Percentiles rank a stretch among this genome's conserved stretches.
Conservation (phyloP, 2,329 filamentous ascomycete species). For the Apiospora aurea region DNA sequence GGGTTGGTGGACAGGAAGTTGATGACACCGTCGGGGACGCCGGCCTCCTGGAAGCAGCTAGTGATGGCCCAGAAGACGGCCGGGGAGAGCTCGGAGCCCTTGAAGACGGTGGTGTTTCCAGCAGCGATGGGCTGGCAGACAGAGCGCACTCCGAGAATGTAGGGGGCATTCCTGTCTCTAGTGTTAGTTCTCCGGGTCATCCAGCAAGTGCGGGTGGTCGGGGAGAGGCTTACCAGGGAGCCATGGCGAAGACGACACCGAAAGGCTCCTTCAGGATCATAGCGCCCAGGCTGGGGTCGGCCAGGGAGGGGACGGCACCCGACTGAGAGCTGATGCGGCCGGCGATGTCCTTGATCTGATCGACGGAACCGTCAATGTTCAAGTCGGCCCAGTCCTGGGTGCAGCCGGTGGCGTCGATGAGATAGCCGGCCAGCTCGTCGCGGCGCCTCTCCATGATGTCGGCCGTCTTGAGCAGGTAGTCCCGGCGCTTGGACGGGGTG, state of each 20-base stretch:
- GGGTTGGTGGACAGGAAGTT: constrained; percentile 68
- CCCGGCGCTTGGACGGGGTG: constrained; percentile 62
- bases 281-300: constrained; percentile 57
- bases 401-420: constrained; percentile 50
- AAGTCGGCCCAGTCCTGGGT: constrained; percentile 40
- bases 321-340: constrained; percentile 44
- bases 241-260: constrained; percentile 71
- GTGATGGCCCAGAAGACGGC: constrained; percentile 63
- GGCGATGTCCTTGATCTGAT: constrained; percentile 47
- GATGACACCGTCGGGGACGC: constrained; percentile 69
- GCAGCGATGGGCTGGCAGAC: constrained; percentile 67
- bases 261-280: constrained; percentile 72
- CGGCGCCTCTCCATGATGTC: constrained; percentile 61
- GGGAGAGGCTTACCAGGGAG: constrained; percentile 62
- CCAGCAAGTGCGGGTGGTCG: not conserved
- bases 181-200: not conserved
- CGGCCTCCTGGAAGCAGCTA: constrained; percentile 66
- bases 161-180: constrained; percentile 49
- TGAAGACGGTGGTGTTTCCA: constrained; percentile 70
- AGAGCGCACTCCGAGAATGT: constrained; percentile 49
- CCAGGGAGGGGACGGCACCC: constrained; percentile 42
- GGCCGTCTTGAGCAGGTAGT: constrained; percentile 68
- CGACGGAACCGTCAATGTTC: constrained; percentile 43
- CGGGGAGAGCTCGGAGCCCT: constrained; percentile 67
- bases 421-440: constrained; percentile 62